phyloP scores from a whole-genome alignment of 352 stramenopile genomes.

The Globisporangium heterothallicum region DNA sequence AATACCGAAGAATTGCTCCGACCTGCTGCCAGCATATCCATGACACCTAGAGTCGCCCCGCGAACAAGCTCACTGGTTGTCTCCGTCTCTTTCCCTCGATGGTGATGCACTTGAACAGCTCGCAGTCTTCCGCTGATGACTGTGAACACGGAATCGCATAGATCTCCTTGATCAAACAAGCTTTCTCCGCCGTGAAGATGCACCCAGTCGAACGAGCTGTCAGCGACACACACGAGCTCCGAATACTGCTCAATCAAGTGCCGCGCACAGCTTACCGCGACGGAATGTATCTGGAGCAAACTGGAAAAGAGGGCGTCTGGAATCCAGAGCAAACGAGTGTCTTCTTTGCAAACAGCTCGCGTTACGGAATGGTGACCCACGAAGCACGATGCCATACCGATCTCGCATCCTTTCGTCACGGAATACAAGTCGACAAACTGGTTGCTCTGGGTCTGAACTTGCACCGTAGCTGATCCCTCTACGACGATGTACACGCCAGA shows the following conservation, averaged over 20 bases:
- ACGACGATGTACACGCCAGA: constrained; percentile 57
- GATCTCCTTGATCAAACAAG: constrained; percentile 69
- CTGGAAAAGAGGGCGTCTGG: constrained; percentile 52
- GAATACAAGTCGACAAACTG: constrained; percentile 47
- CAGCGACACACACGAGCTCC: constrained; percentile 54
- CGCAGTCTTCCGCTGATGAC: constrained; percentile 75
- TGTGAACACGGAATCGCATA: constrained; percentile 78
- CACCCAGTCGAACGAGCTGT: constrained; percentile 81
- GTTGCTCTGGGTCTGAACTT: constrained; percentile 33
- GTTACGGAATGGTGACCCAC: constrained; percentile 41
- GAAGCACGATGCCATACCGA: constrained; percentile 66
- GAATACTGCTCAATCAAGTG: constrained; percentile 76
- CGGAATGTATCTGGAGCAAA: constrained; percentile 41
- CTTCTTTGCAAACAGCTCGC: constrained; percentile 43
- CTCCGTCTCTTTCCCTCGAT: constrained; percentile 60
- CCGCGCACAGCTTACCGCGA: constrained; percentile 45
- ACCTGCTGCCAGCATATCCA: constrained; percentile 77
- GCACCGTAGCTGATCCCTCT: constrained; percentile 44
- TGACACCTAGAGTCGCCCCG: constrained; percentile 66
- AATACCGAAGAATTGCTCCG: constrained; percentile 80
- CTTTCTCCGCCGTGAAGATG: constrained; percentile 80
- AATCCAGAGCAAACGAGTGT: constrained; percentile 45
- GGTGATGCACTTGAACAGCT: constrained; percentile 58
- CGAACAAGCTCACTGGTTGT: constrained; percentile 78
- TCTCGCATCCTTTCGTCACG: constrained; percentile 49